A percentile compares a stretch with the other conserved stretches of the same genome.
These are phyloP conservation scores for Ceratocystis papillata DNA, from an alignment of 2,329 filamentous ascomycete genomes.

Conservation along the genomic window DNA sequence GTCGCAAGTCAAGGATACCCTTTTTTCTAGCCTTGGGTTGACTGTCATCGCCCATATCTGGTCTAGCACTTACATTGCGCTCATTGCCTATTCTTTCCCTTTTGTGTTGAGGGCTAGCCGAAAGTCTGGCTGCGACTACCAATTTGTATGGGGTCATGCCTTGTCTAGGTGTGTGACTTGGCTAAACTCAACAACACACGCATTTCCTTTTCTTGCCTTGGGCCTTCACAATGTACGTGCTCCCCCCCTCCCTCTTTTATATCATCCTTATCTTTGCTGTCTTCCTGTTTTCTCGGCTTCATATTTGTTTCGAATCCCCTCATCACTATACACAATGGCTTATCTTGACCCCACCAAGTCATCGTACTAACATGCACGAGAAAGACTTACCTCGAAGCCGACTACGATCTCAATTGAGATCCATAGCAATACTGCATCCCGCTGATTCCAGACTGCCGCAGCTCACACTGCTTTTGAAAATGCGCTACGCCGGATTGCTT, in stretches of 20 bases:
- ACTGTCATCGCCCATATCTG: not conserved
- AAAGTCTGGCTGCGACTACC: slow-evolving; percentile 6
- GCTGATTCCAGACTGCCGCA: not conserved
- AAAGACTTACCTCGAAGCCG: not conserved
- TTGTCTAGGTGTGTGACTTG: slow-evolving; percentile 22
- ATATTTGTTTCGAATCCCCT: not conserved
- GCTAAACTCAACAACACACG: slow-evolving; percentile 11
- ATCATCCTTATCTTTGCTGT: not conserved
- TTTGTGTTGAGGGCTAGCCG: slow-evolving; percentile 7
- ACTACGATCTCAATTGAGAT: not conserved
- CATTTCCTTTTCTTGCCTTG: not conserved
- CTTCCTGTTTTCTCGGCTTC: not conserved
- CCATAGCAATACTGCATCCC: not conserved
- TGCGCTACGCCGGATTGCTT: slow-evolving; percentile 25
- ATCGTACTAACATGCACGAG: not conserved
- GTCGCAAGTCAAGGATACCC: not conserved
- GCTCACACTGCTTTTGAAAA: slow-evolving; percentile 9
- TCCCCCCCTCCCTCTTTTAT: not conserved
- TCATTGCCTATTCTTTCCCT: not conserved
- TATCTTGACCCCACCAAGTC: not conserved
- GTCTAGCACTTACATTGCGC: not conserved
- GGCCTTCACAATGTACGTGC: not conserved
- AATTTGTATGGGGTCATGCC: slow-evolving; percentile 14
- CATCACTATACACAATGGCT: not conserved
- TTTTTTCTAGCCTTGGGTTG: not conserved